Base-by-base conservation (phyloP, 768 basidiomycete species). In the Lactarius akahatsu region DNA sequence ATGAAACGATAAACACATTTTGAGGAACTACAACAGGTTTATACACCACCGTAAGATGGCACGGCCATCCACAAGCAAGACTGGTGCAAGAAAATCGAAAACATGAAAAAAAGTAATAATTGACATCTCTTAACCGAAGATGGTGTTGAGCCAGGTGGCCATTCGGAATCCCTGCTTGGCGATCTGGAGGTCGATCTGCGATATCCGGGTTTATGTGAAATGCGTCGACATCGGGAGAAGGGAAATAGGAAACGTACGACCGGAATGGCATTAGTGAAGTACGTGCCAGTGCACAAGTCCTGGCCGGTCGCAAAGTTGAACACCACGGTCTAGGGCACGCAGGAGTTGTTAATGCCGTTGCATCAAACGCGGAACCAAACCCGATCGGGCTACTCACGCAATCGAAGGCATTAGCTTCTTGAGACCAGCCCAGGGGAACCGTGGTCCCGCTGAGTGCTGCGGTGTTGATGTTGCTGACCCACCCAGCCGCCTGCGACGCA, bases 381-480 rank as follows among this genome's bases (percentile, higher is more conserved):
- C 7, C 4, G 3, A 15, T 18, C 15, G n/a, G 57, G 18, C 1
- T 8, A 72, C 74, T 43, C 62, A 76, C 75, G 59, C 74, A 76
- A 61, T 74, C 73, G 43, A 71, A 75, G 23, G 69, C 70, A 59
- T 75, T 75, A 1, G 70, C 47, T 54, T 77, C 76, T 38, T 68
- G 36, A 23, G 76, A 70, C 74, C 76, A 76, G 28, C 69, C 70
- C 36, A 77, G 62, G 20, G 76, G 74, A 58, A 74, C 75, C 43
- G 69, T 71, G 18, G 74, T 71, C n/a, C 72, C 71, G 20, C 65
- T 71, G 64, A 75, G 69, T 67, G 74, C 70, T 23, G 75, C 75
- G 16, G 62, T 68, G 43, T 70, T 68, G 18, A 74, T 72, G 71
- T 73, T 73, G 63, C 65, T 64, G 36, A 77, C 65, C 76, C 77